Conservation (phyloP, 2,329 filamentous ascomycete species). For the Bipolaris bicolor region DNA sequence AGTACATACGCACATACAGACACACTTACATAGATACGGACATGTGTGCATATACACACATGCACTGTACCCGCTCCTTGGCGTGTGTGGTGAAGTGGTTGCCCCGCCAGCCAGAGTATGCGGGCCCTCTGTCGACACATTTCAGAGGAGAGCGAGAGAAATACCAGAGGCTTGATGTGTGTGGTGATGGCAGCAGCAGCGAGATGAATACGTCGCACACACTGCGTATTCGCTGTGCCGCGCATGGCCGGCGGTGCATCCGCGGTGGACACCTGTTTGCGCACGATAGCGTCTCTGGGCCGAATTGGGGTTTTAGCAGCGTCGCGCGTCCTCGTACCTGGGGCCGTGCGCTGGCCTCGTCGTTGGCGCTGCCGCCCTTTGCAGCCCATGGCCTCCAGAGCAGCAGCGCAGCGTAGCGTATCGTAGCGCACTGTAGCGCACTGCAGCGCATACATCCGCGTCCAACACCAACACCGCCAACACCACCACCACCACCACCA, state of each 20-base stretch:
- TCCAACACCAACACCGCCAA: too few species aligned
- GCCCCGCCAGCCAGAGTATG: neutral
- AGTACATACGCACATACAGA: too few species aligned
- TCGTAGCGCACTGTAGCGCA: neutral
- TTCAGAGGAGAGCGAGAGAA: neutral
- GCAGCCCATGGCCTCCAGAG: conserved; percentile 23
- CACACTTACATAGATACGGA: too few species aligned
- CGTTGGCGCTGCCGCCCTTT: conserved; percentile 26
- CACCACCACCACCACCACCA: too few species aligned
- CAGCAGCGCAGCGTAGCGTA: neutral
- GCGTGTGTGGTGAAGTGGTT: neutral
- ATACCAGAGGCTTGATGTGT: neutral
- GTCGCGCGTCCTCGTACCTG: conserved; percentile 22
- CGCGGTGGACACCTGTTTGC: conserved; percentile 16
- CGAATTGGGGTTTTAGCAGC: conserved; percentile 24
- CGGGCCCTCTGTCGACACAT: neutral
- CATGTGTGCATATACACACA: too few species aligned
- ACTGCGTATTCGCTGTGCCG: neutral
- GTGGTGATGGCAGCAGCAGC: neutral
- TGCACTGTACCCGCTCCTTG: neutral
- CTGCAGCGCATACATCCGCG: neutral
- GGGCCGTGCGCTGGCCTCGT: conserved; percentile 25
- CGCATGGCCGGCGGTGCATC: conserved; percentile 4
- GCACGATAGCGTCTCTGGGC: conserved; percentile 7
- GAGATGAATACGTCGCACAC: too few species aligned